Conservation (phyloP, 768 basidiomycete species). For the Termitomyces sp. region DNA sequence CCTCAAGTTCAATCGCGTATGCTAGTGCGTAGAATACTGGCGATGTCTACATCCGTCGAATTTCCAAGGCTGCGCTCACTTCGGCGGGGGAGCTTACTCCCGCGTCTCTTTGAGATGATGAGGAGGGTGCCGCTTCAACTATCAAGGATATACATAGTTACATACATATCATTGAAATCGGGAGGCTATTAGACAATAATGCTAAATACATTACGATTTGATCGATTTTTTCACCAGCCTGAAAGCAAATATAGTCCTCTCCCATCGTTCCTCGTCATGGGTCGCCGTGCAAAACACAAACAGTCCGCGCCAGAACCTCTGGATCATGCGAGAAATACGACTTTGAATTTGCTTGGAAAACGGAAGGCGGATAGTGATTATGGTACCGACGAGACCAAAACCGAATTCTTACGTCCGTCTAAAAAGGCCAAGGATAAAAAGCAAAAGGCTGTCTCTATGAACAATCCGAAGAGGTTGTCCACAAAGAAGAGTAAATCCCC, state of each 20-base stretch:
- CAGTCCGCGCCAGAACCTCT: constrained; percentile 66
- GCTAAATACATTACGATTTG: constrained; percentile 15
- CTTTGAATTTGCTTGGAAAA: constrained; percentile 62
- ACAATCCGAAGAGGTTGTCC: constrained; percentile 16
- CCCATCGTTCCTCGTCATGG: constrained; percentile 41
- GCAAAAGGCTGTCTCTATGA: constrained; percentile 17
- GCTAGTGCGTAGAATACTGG: constrained; percentile 22
- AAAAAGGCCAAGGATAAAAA: constrained; percentile 42
- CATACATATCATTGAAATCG: no score
- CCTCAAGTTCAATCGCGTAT: constrained; percentile 17
- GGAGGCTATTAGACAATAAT: constrained; percentile 11
- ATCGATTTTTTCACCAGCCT: constrained; percentile 16
- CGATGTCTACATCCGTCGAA: constrained; percentile 18
- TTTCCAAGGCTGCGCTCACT: constrained; percentile 22
- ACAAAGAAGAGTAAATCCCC: constrained; percentile 16
- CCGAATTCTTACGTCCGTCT: constrained; percentile 25
- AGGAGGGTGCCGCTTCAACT: constrained; percentile 12
- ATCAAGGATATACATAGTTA: no score
- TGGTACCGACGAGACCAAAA: constrained; percentile 24
- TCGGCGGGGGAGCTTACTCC: constrained; percentile 29
- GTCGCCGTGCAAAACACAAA: constrained; percentile 81
- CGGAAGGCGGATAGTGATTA: constrained; percentile 52
- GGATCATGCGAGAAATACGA: constrained; percentile 30
- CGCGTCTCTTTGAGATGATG: constrained; percentile 22
- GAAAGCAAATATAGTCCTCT: background rate